Evolutionary conservation across 208 protist species (phyloP), one percentile per base, ranked within the genome.

Genomic region (Sergeia podlipaevii): DNA sequence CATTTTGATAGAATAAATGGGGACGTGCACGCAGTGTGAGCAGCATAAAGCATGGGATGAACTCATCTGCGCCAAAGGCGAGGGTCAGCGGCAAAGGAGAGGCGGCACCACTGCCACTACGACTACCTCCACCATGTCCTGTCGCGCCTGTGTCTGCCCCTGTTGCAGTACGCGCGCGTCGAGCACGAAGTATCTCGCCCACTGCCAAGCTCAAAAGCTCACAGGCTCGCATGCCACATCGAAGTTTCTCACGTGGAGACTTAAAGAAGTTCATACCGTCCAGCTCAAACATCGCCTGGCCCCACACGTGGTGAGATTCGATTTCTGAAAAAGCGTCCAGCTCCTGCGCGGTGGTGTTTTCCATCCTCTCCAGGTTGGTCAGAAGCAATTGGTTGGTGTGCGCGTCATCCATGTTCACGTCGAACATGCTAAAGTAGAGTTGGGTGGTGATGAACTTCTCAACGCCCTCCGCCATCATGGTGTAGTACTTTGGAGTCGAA

Each of bases 211-310:
- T 69, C 10, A 93, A 57, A 37, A 85, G 28, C 34, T 77, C 65
- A 47, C 69, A 85, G 34, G 82, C 65, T 5, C 82, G 78, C 67
- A 93, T 76, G 1, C 62, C 65, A 39, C 86, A 90, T 6, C 71
- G 67, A 20, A 93, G 62, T 51, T 93, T 93, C 23, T 91, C 80
- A 17, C 77, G 61, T 5, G 86, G 86, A 1, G 86, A 82, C 33
- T 79, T 78, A 56, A 93, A 93, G 49, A 87, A 80, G 49, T 89
- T 80, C 82, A 93, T 93, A n/a, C 62, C 86, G 30, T 93, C 80
- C 18, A 91, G 48, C 44, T 90, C 86, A 34, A 87, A 80, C 79
- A 93, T 89, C 18, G 80, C 80, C 54, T 83, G 74, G 2, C 67
- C 69, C 83, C 86, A 93, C n/a, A 82, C 58, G 38, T 78, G 59